phyloP scores from a whole-genome alignment of 306 rosid genomes.

The Vigna nakashimae region DNA sequence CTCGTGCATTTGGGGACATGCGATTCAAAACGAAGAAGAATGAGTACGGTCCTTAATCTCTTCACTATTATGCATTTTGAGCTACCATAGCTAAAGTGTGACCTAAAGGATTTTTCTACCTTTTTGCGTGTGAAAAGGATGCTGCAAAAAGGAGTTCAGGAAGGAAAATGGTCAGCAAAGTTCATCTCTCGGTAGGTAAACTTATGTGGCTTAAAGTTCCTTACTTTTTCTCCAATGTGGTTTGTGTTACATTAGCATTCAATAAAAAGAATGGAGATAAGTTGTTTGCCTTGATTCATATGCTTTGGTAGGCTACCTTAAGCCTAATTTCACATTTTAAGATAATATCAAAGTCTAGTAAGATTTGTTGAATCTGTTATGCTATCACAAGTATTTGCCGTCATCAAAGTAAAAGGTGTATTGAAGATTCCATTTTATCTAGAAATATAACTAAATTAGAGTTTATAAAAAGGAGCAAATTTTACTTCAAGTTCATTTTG shows the following conservation, averaged over 20 bases:
- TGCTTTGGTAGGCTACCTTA: no score
- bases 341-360: no score
- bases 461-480: no score
- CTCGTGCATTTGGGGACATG: conserved; percentile 97
- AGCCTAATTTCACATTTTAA: no score
- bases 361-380: no score
- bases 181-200: conserved; percentile 87
- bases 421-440: no score
- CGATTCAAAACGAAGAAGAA: conserved; percentile 95
- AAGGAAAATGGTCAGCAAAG: conserved; percentile 92
- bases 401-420: no score
- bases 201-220: conserved; percentile 34
- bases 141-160: conserved; percentile 84
- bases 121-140: conserved; percentile 64
- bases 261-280: conserved; percentile 8
- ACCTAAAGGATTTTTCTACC: conserved; percentile 50
- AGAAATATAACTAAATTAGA: no score
- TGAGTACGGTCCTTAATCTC: conserved; percentile 64
- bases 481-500: no score
- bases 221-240: conserved; percentile 6
- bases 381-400: no score
- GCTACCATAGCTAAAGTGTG: conserved; percentile 10
- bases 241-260: conserved; percentile 7
- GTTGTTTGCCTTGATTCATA: background rate
- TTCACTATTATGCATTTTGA: conserved; percentile 22